Conservation (phyloP, 257 asterid species). For the Nicotiana undulata region DNA sequence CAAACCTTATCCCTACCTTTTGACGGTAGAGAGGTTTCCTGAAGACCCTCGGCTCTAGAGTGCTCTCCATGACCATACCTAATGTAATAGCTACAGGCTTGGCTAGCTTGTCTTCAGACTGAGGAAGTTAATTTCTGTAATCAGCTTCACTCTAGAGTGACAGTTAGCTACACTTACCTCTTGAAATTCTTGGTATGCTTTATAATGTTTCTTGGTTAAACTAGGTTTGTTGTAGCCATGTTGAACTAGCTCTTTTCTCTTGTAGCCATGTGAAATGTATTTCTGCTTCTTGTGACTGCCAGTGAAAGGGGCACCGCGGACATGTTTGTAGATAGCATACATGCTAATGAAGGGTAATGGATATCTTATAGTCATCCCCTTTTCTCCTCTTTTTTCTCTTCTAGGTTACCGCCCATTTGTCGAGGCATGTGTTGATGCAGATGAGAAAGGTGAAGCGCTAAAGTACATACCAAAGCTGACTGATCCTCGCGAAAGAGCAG, state of each 20-base stretch:
- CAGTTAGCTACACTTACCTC: background rate
- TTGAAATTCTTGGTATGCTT: background rate
- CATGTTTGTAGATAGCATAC: background rate
- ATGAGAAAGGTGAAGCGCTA: conserved; percentile 76
- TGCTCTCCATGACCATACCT: too few species aligned
- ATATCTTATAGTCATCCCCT: background rate
- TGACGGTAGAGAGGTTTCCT: too few species aligned
- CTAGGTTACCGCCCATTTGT: conserved; percentile 94
- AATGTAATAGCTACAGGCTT: too few species aligned
- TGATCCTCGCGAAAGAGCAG: conserved; percentile 86
- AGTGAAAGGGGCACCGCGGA: background rate
- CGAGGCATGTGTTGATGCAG: conserved; percentile 91
- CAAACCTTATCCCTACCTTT: too few species aligned
- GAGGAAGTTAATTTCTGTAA: background rate
- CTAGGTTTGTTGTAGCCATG: conserved; percentile 5
- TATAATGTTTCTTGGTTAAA: background rate
- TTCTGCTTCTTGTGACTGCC: background rate
- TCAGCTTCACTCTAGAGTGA: background rate
- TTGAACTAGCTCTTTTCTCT: background rate
- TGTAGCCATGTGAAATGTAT: background rate
- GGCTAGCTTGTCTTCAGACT: background rate
- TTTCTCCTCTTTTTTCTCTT: conserved; percentile 1
- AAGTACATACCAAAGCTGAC: conserved; percentile 83
- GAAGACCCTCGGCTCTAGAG: too few species aligned
- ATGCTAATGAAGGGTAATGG: background rate